Evolutionary conservation across 164 flowering plant genomes (phyloP).

Genomic region (Umbilicus rupestris): DNA sequence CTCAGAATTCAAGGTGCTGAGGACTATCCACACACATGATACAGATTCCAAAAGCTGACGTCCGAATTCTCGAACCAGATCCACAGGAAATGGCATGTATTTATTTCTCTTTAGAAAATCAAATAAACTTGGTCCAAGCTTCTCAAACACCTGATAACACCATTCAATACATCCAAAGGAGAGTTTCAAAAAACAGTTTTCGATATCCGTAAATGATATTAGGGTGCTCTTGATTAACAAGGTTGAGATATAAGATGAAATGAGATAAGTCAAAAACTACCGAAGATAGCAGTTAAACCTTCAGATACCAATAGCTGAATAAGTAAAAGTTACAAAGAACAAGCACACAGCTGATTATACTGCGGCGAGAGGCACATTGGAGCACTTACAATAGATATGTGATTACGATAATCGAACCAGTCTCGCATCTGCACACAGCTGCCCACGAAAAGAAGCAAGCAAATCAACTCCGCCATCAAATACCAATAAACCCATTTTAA

Average conservation of each 20-base stretch:
- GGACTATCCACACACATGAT: constrained; percentile 82
- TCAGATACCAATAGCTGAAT: not conserved
- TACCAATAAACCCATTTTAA: not conserved
- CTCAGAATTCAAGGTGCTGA: constrained; percentile 18
- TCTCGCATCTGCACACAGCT: constrained; percentile 75
- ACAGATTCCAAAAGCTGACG: constrained; percentile 95
- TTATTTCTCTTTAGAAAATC: constrained; percentile 83
- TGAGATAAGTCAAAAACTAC: not conserved
- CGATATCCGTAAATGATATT: constrained; percentile 13
- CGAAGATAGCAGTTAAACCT: not conserved
- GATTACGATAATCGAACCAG: constrained; percentile 95
- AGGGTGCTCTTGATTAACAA: not conserved
- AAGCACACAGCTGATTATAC: not conserved
- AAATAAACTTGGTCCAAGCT: constrained; percentile 98
- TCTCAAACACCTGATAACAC: constrained; percentile 89
- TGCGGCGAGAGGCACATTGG: not conserved
- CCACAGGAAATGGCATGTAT: constrained; percentile 80
- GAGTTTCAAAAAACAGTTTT: constrained; percentile 34
- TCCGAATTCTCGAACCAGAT: constrained; percentile 88
- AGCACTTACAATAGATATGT: constrained; percentile 80
- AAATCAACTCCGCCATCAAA: not conserved
- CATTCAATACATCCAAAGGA: constrained; percentile 53
- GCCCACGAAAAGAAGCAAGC: constrained; percentile 22
- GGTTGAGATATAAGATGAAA: not conserved
- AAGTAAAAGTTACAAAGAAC: not conserved